A percentile compares a stretch with the other conserved stretches of the same genome.
phyloP scores from a whole-genome alignment of 164 flowering plant species.

The Aristolochia californica region DNA sequence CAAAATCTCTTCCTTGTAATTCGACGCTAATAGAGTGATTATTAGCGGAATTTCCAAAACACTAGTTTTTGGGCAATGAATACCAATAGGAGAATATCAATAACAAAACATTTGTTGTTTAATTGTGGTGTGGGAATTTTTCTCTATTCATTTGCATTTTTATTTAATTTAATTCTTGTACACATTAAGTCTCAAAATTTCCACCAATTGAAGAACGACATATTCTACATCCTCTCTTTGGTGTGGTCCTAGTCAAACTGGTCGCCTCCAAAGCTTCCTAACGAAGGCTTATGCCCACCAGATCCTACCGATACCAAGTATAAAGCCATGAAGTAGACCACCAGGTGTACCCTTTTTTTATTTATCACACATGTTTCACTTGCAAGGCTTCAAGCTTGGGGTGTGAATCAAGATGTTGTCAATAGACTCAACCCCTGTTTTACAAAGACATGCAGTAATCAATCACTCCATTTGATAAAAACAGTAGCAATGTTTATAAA shows the following conservation, averaged over 20 bases:
- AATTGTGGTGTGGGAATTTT: too few relatives aligned
- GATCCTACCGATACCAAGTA: slow-evolving; percentile 80
- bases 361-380: slow-evolving; percentile 15
- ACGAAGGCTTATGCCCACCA: slow-evolving; percentile 80
- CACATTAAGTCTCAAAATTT: slow-evolving; percentile 43
- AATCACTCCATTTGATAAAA: not conserved
- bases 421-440: slow-evolving; percentile 63
- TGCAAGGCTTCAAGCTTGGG: slow-evolving; percentile 50
- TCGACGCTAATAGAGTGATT: too few relatives aligned
- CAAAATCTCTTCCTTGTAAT: too few relatives aligned
- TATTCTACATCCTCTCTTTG: slow-evolving; percentile 57
- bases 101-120: too few relatives aligned
- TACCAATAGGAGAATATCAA: too few relatives aligned
- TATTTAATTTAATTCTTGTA: too few relatives aligned
- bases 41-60: too few relatives aligned
- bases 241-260: slow-evolving; percentile 76
- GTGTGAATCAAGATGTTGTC: slow-evolving; percentile 44
- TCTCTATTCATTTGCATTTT: too few relatives aligned
- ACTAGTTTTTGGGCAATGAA: too few relatives aligned
- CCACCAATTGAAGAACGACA: slow-evolving; percentile 98
- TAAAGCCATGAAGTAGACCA: slow-evolving; percentile 55
- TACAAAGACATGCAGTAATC: not conserved
- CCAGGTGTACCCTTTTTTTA: slow-evolving; percentile 41
- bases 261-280: slow-evolving; percentile 95
- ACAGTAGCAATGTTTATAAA: too few relatives aligned